A percentile compares a stretch with the other conserved stretches of the same genome.
Conservation (phyloP, 192 early-diverging fungal genomes). For the Helicostylum pulchrum region DNA sequence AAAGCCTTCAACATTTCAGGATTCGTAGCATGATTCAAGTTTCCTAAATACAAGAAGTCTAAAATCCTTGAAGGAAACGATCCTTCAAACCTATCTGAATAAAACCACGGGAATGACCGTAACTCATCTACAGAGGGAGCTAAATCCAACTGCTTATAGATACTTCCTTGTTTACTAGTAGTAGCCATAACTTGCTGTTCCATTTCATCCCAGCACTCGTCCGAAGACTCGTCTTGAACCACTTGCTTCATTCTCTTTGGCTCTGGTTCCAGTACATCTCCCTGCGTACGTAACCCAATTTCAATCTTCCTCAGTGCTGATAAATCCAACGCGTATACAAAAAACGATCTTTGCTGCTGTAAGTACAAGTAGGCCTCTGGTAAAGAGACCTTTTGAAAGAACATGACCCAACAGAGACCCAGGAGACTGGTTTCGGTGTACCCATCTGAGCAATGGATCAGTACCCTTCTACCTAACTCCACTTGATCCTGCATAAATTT, state of each 20-base stretch:
- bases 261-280: slow-evolving; percentile 13
- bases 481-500: slow-evolving; percentile 36
- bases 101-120: slow-evolving; percentile 47
- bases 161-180: neutral
- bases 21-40: slow-evolving; percentile 63
- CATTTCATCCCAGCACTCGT: neutral
- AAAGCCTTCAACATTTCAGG: slow-evolving; percentile 48
- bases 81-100: slow-evolving; percentile 54
- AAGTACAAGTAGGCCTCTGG: slow-evolving; percentile 52
- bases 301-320: slow-evolving; percentile 46
- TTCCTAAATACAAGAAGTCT: slow-evolving; percentile 57
- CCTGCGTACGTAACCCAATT: slow-evolving; percentile 20
- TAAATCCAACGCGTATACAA: slow-evolving; percentile 52
- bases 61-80: slow-evolving; percentile 58
- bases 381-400: slow-evolving; percentile 39
- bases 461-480: slow-evolving; percentile 27
- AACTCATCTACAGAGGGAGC: neutral
- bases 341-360: slow-evolving; percentile 54
- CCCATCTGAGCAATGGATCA: slow-evolving; percentile 58
- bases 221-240: neutral
- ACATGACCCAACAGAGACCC: slow-evolving; percentile 48
- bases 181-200: neutral
- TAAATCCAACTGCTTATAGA: neutral
- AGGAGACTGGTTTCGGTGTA: slow-evolving; percentile 56
- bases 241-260: slow-evolving; percentile 8